phyloP scores from a whole-genome alignment of 768 basidiomycete genomes.

The Dacryopinax primogenitus region DNA sequence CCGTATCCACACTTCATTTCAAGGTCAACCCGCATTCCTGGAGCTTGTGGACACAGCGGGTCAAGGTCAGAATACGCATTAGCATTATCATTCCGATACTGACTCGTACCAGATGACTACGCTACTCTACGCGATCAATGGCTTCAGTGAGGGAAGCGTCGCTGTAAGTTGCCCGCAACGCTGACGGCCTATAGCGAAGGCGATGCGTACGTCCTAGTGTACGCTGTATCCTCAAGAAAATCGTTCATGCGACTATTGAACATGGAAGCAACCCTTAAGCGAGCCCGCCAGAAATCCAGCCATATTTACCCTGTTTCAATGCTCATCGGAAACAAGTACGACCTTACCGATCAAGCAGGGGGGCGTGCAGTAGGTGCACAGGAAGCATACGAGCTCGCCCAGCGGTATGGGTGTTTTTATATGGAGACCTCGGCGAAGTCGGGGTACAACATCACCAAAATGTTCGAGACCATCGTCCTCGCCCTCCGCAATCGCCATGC shows the following conservation, averaged over 20 bases:
- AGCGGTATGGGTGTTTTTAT: neutral
- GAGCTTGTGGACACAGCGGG: constrained; percentile 97
- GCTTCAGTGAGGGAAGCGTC: constrained; percentile 55
- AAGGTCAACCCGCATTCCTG: constrained; percentile 88
- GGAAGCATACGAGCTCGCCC: constrained; percentile 8
- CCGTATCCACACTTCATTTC: constrained; percentile 80
- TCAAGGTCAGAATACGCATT: constrained; percentile 50
- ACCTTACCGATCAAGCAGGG: constrained; percentile 56
- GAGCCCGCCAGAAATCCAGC: constrained; percentile 43
- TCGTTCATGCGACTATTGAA: constrained; percentile 83
- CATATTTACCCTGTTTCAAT: constrained; percentile 75
- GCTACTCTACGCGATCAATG: constrained; percentile 93
- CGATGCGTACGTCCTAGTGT: constrained; percentile 94
- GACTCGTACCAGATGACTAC: constrained; percentile 67
- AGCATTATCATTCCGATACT: constrained; percentile 11
- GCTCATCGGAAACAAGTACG: constrained; percentile 92
- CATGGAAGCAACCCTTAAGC: constrained; percentile 81
- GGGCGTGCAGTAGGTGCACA: constrained; percentile 13
- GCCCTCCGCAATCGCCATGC: neutral
- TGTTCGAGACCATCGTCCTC: neutral
- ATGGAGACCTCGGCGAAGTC: constrained; percentile 1
- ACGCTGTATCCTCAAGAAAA: constrained; percentile 87
- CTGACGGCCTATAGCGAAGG: constrained; percentile 54
- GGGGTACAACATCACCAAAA: neutral
- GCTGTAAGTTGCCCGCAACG: constrained; percentile 13